These are phyloP conservation scores for Eutrema salsugineum DNA, from an alignment of 441 rosid species.

Conservation along the genomic window DNA sequence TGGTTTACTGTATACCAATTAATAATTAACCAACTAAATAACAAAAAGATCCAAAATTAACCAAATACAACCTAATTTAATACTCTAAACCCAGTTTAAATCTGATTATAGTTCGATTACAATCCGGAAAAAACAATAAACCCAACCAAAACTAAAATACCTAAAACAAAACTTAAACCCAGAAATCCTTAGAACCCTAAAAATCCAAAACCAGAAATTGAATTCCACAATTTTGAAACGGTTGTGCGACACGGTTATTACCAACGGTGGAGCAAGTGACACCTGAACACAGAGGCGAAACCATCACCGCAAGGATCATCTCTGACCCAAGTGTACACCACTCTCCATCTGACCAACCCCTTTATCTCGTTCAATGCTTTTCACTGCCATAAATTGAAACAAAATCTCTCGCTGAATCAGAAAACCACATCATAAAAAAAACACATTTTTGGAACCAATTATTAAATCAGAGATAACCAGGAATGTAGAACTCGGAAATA, in stretches of 20 bases:
- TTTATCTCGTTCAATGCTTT: constrained; percentile 83
- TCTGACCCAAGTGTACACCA: constrained; percentile 83
- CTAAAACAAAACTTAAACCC: too few relatives aligned
- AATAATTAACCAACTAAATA: too few relatives aligned
- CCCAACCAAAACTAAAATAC: too few relatives aligned
- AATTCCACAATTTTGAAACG: too few relatives aligned
- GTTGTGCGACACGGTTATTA: constrained; percentile 64
- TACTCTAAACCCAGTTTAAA: too few relatives aligned
- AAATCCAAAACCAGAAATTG: too few relatives aligned
- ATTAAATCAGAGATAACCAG: not conserved
- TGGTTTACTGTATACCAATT: too few relatives aligned
- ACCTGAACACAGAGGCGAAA: constrained; percentile 79
- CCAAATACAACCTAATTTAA: too few relatives aligned
- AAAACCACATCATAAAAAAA: not conserved
- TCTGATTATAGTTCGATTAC: too few relatives aligned
- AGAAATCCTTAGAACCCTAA: too few relatives aligned
- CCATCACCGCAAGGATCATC: constrained; percentile 85
- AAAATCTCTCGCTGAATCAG: not conserved
- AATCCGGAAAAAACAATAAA: too few relatives aligned
- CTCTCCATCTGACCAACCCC: constrained; percentile 76
- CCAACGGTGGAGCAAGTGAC: constrained; percentile 70
- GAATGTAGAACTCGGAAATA: not conserved
- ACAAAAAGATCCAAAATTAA: too few relatives aligned
- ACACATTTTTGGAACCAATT: not conserved
- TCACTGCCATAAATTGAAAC: constrained; percentile 37